Evolutionary conservation across 106 monocot genomes (phyloP), one percentile per base, ranked within the genome.

Genomic region (Ottelia alismoides): DNA sequence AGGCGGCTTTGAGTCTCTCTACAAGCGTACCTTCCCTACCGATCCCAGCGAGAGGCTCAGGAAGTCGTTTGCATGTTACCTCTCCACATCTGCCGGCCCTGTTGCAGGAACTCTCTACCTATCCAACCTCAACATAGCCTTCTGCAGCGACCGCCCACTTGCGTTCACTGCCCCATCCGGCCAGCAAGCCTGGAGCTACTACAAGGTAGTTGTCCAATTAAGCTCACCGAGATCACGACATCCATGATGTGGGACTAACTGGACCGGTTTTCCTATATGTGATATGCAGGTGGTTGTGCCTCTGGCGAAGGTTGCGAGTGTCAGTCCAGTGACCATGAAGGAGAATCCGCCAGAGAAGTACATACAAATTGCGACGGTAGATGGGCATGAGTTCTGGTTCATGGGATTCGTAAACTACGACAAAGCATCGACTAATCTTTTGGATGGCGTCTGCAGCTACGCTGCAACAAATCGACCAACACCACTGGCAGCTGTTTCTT

Each of bases 301-400:
- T n/a, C n/a, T n/a, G n/a, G n/a, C n/a, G n/a, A n/a, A n/a, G n/a
- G n/a, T n/a, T n/a, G n/a, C n/a, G n/a, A n/a, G n/a, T n/a, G n/a
- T n/a, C n/a, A n/a, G n/a, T n/a, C 94, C 94, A 18, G 74, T 79
- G 53, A 72, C 74, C 0, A 21, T 74, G 76, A 72, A 59, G 47
- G 76, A 78, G 78, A 74, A 59, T 21, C 88, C 89, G 19, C 80
- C 83, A 26, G 81, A 82, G 76, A 88, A 78, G 65, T 96, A 88
- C 54, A 66, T 96, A 17, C 73, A 96, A 45, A 52, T 85, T 0
- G 71, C 40, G 19, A 85, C 94, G 1, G 81, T 88, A 18, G 94
- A 94, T 20, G 78, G 70, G 5, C 88, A 94, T 1, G 88, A 84
- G 22, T 94, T 94, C 61, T 94, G 94, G 94, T 84, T 94, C 83